Conservation (phyloP, 768 basidiomycete species). For the Kwoniella pini region DNA sequence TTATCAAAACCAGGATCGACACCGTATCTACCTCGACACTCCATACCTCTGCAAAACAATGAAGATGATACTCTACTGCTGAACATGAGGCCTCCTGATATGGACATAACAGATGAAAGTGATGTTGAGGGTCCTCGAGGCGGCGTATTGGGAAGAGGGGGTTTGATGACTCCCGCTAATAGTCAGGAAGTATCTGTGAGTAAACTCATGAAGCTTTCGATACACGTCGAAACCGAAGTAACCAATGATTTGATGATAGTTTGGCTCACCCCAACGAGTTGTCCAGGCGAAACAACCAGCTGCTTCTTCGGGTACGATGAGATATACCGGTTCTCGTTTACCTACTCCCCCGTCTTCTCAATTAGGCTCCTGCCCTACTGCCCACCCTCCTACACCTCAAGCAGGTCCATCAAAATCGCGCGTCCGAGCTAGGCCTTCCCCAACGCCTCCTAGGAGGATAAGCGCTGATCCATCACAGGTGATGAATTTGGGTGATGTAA, state of each 20-base stretch:
- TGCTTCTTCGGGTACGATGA: neutral
- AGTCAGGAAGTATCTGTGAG: constrained; percentile 31
- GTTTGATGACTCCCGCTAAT: constrained; percentile 35
- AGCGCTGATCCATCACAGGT: neutral
- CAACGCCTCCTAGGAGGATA: constrained; percentile 23
- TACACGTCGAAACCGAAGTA: too few species aligned
- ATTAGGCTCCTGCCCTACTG: neutral
- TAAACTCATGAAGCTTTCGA: too few species aligned
- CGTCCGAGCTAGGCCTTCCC: constrained; percentile 21
- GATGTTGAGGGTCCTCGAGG: constrained; percentile 1
- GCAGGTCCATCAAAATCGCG: neutral
- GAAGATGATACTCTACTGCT: constrained; percentile 25
- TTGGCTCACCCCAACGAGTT: constrained; percentile 9
- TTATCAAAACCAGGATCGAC: constrained; percentile 15
- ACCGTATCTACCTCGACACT: constrained; percentile 12
- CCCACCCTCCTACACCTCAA: constrained; percentile 6
- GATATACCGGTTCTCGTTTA: constrained; percentile 15
- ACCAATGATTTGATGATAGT: neutral
- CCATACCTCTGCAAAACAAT: constrained; percentile 6
- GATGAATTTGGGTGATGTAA: constrained; percentile 1
- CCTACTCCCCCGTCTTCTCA: constrained; percentile 36
- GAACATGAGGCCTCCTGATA: constrained; percentile 14
- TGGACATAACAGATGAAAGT: constrained; percentile 14
- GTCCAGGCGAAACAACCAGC: neutral
- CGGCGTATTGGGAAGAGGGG: constrained; percentile 8